These are phyloP conservation scores for Zygoascus biomembranicola DNA, from an alignment of 805 yeast species.

Conservation along the genomic window DNA sequence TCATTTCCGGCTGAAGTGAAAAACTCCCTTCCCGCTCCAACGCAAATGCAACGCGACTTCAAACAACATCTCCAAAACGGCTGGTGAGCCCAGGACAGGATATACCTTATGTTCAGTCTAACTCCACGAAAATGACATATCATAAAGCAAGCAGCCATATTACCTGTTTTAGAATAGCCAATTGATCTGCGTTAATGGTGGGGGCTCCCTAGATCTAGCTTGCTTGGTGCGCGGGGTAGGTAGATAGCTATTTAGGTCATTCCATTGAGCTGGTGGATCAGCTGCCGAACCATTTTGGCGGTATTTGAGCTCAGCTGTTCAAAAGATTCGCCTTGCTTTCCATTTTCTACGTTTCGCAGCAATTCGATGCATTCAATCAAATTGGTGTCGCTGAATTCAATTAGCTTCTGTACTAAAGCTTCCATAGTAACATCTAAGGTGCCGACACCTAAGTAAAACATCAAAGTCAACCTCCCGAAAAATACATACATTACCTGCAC, in stretches of 20 bases:
- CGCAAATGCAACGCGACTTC: not conserved
- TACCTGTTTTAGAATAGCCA: too few relatives aligned
- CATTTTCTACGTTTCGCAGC: not conserved
- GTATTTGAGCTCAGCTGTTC: not conserved
- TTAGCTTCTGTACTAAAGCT: too few relatives aligned
- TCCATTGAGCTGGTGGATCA: not conserved
- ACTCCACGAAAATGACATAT: not conserved
- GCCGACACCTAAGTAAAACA: too few relatives aligned
- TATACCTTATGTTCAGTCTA: not conserved
- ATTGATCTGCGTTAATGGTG: too few relatives aligned
- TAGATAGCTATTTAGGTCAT: not conserved
- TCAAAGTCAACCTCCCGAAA: not conserved
- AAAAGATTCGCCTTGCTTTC: not conserved
- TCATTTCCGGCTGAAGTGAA: not conserved
- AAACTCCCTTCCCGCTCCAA: not conserved
- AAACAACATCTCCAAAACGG: not conserved
- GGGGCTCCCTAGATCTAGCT: too few relatives aligned
- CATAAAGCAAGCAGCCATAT: too few relatives aligned
- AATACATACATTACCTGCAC: constrained; percentile 3
- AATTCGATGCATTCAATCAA: not conserved
- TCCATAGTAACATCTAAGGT: too few relatives aligned
- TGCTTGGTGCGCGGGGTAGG: not conserved
- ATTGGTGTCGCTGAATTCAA: not conserved
- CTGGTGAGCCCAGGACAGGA: too few relatives aligned
- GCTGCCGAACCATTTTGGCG: too few relatives aligned